phyloP scores from a whole-genome alignment of 2,329 filamentous ascomycete genomes.

The Fusarium heterosporum region DNA sequence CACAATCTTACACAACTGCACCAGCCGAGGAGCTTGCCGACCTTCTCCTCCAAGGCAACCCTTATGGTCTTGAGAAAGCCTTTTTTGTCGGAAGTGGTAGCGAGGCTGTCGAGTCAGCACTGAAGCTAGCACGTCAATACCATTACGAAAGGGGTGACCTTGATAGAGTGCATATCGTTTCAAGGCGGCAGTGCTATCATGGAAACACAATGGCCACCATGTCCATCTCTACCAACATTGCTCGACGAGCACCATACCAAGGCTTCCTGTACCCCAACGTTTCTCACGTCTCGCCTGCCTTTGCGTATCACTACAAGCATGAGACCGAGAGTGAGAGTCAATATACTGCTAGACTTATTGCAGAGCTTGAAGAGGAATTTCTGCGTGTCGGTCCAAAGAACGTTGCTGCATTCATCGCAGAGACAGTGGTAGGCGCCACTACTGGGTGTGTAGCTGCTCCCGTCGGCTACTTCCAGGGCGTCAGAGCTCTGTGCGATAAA shows the following conservation, averaged over 20 bases:
- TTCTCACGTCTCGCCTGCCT: slow-evolving; percentile 21
- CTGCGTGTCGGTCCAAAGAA: slow-evolving; percentile 1
- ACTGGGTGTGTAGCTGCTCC: slow-evolving; percentile 56
- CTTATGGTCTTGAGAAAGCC: slow-evolving; percentile 35
- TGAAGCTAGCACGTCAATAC: slow-evolving; percentile 63
- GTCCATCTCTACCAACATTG: slow-evolving; percentile 23
- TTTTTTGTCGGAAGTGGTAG: slow-evolving; percentile 45
- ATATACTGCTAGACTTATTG: not conserved
- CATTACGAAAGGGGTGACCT: slow-evolving; percentile 38
- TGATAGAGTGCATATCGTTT: not conserved
- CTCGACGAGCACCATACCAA: slow-evolving; percentile 7
- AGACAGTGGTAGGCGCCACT: slow-evolving; percentile 65
- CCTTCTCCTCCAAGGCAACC: not conserved
- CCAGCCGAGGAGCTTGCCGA: slow-evolving; percentile 19
- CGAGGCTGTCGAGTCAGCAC: slow-evolving; percentile 58
- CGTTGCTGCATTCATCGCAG: slow-evolving; percentile 66
- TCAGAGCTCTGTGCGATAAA: slow-evolving; percentile 59
- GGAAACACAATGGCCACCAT: slow-evolving; percentile 25
- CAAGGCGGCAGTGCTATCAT: slow-evolving; percentile 15
- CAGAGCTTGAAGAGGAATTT: slow-evolving; percentile 9
- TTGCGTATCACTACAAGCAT: slow-evolving; percentile 9
- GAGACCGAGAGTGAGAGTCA: not conserved
- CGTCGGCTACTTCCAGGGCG: slow-evolving; percentile 25
- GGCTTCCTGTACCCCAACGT: slow-evolving; percentile 18
- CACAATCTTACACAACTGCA: slow-evolving; percentile 21